These are phyloP conservation scores for Magnaporthiopsis poae DNA, from an alignment of 2,329 filamentous ascomycete genomes.

Conservation along the genomic window DNA sequence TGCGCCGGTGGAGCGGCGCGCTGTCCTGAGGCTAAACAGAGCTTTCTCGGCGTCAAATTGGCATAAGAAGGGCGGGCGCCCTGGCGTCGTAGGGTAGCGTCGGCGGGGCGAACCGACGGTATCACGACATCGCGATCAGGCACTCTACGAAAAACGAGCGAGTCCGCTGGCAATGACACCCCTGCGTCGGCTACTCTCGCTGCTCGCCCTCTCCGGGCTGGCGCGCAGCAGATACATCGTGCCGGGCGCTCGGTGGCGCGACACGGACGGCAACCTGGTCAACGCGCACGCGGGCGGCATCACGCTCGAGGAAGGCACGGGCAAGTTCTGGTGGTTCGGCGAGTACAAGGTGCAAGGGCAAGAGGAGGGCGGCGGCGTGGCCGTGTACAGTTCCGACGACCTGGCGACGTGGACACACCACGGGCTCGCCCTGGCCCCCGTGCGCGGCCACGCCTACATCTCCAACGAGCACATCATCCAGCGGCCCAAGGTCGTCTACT, in stretches of 20 bases:
- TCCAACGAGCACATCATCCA: conserved; percentile 49
- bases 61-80: background rate
- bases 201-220: conserved; percentile 1
- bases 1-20: background rate
- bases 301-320: conserved; percentile 38
- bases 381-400: conserved; percentile 52
- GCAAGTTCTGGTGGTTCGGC: conserved; percentile 52
- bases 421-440: conserved; percentile 45
- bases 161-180: background rate
- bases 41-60: background rate
- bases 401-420: conserved; percentile 49
- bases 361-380: conserved; percentile 49
- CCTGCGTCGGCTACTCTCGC: background rate
- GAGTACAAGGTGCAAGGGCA: conserved; percentile 51
- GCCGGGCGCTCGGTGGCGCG: conserved; percentile 50
- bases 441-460: conserved; percentile 45
- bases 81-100: no score
- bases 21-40: background rate
- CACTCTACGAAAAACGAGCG: no score
- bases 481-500: conserved; percentile 52
- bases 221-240: conserved; percentile 38
- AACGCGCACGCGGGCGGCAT: conserved; percentile 53
- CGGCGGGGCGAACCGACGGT: no score
- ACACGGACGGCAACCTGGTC: conserved; percentile 49
- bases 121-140: no score